Percentiles rank a stretch among this genome's conserved stretches.
Evolutionary conservation across 2,329 filamentous ascomycete species (phyloP).

Genomic region (Mollisiaceae sp.): DNA sequence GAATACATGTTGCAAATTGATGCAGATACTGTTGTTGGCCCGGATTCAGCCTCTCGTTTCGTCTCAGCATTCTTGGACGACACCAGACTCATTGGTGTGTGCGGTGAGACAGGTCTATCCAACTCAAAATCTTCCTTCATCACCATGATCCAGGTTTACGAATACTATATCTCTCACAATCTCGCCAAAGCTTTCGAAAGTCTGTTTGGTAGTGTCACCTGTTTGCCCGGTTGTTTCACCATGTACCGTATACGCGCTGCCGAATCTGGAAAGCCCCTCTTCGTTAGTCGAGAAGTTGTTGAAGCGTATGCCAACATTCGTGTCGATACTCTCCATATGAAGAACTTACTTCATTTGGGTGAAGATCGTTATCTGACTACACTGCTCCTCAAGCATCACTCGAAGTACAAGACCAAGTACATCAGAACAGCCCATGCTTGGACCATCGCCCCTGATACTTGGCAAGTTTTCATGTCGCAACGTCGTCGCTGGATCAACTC

Average conservation of each 20-base stretch:
- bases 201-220: constrained; percentile 96
- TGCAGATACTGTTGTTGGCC: constrained; percentile 91
- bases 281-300: constrained; percentile 91
- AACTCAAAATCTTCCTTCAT: constrained; percentile 93
- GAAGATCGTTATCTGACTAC: constrained; percentile 98
- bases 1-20: constrained; percentile 97
- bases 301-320: constrained; percentile 89
- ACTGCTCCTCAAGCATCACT: constrained; percentile 87
- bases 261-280: constrained; percentile 92
- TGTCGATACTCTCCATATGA: constrained; percentile 98
- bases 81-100: constrained; percentile 90
- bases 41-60: constrained; percentile 89
- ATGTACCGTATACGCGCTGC: constrained; percentile 98
- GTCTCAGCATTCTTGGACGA: constrained; percentile 90
- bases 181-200: constrained; percentile 96
- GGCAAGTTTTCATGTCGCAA: constrained; percentile 94
- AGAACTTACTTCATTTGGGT: constrained; percentile 94
- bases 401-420: constrained; percentile 98
- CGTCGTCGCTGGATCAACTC: constrained; percentile 99
- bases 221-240: constrained; percentile 96
- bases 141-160: constrained; percentile 99
- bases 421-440: constrained; percentile 90
- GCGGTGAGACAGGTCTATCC: constrained; percentile 90
- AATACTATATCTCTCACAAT: constrained; percentile 99
- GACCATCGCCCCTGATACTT: constrained; percentile 96